Percentiles rank a stretch among this genome's conserved stretches.
These are phyloP conservation scores for Corchorus olitorius DNA, from an alignment of 345 rosid species.

Conservation along the genomic window DNA sequence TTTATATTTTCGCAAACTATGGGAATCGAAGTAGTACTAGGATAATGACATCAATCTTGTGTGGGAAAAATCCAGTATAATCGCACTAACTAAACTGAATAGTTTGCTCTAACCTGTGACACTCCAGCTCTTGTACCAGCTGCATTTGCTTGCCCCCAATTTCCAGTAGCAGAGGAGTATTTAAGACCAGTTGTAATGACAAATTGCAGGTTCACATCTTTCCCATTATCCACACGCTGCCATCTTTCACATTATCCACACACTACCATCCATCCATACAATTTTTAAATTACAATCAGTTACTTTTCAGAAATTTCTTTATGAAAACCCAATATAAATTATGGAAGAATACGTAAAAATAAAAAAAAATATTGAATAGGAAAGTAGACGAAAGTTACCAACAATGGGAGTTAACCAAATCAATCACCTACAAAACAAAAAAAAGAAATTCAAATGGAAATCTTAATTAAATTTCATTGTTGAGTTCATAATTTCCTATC, in stretches of 20 bases:
- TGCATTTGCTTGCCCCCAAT: slow-evolving; percentile 99
- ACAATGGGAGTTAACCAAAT: too few relatives aligned
- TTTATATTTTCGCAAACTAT: background rate
- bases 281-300: slow-evolving; percentile 21
- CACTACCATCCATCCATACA: slow-evolving; percentile 52
- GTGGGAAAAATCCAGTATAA: background rate
- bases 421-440: too few relatives aligned
- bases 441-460: too few relatives aligned
- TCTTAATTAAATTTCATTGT: too few relatives aligned
- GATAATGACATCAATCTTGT: background rate
- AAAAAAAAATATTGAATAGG: too few relatives aligned
- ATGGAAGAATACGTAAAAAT: too few relatives aligned
- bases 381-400: too few relatives aligned
- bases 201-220: slow-evolving; percentile 93
- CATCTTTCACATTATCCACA: slow-evolving; percentile 50
- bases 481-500: too few relatives aligned
- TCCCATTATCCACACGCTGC: slow-evolving; percentile 38
- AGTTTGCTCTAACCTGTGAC: slow-evolving; percentile 70
- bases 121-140: slow-evolving; percentile 99
- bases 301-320: too few relatives aligned
- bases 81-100: slow-evolving; percentile 1
- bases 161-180: slow-evolving; percentile 97
- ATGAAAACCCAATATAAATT: too few relatives aligned
- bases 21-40: background rate
- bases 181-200: slow-evolving; percentile 97